Evolutionary conservation across 1,284 basidiomycete genomes (phyloP).

Genomic region (Waitea zeae): DNA sequence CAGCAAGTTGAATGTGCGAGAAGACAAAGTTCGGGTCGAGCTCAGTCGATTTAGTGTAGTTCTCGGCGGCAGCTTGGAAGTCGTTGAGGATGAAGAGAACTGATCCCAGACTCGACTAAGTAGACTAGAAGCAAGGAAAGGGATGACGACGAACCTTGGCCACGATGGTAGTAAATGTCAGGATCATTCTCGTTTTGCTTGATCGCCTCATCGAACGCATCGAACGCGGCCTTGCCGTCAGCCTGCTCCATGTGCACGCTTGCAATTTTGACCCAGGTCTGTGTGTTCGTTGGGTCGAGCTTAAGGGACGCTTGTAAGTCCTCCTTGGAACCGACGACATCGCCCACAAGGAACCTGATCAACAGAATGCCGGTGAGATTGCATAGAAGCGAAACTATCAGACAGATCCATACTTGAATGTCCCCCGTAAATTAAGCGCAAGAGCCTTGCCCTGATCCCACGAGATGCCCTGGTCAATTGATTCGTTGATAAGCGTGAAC

Average conservation of each 20-base stretch:
- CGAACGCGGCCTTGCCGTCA: conserved; percentile 66
- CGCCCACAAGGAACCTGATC: conserved; percentile 87
- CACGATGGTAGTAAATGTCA: conserved; percentile 98
- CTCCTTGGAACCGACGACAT: conserved; percentile 70
- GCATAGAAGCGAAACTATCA: background rate
- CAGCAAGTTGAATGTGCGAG: conserved; percentile 92
- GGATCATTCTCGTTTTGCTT: conserved; percentile 73
- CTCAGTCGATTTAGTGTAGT: conserved; percentile 80
- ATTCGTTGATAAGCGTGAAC: conserved; percentile 68
- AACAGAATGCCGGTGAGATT: conserved; percentile 1
- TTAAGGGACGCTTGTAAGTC: conserved; percentile 73
- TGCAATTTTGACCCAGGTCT: conserved; percentile 94
- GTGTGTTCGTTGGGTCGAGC: conserved; percentile 64
- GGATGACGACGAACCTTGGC: conserved; percentile 49
- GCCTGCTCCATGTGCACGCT: conserved; percentile 96
- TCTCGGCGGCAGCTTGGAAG: conserved; percentile 71
- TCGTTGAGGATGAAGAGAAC: conserved; percentile 95
- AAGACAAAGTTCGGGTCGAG: conserved; percentile 83
- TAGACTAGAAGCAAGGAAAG: background rate
- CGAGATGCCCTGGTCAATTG: conserved; percentile 79
- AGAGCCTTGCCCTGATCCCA: conserved; percentile 66
- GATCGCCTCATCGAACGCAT: conserved; percentile 86
- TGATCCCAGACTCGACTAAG: conserved; percentile 13
- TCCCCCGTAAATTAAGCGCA: conserved; percentile 87
- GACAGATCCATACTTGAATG: conserved; percentile 66